Conservation (phyloP, 306 rosid genomes). For the Adenanthera pavonina region DNA sequence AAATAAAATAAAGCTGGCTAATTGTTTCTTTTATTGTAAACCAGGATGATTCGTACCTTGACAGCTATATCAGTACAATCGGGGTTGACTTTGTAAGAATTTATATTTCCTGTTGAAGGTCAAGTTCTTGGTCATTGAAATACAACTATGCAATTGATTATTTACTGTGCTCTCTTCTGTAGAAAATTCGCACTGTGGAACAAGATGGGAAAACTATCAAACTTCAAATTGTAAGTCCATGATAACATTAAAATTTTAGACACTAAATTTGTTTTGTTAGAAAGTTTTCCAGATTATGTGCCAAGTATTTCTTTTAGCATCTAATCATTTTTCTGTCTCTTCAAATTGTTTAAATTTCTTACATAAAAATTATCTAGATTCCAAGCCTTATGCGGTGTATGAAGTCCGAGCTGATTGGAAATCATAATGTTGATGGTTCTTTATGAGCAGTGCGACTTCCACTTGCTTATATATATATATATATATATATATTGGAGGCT, state of each 20-base stretch:
- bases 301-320: not conserved
- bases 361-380: not conserved
- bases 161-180: conserved; percentile 28
- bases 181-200: conserved; percentile 98
- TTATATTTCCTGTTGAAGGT: not conserved
- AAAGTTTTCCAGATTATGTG: not conserved
- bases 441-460: too few relatives aligned
- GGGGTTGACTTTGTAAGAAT: conserved; percentile 98
- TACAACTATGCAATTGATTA: conserved; percentile 28
- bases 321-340: conserved; percentile 9
- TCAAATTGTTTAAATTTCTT: conserved; percentile 5
- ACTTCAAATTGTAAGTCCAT: conserved; percentile 81
- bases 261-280: not conserved
- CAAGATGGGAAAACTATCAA: conserved; percentile 92
- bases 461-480: too few relatives aligned
- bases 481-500: too few relatives aligned
- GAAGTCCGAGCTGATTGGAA: too few relatives aligned
- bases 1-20: conserved; percentile 13
- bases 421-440: too few relatives aligned
- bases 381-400: too few relatives aligned
- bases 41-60: conserved; percentile 98
- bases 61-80: conserved; percentile 99
- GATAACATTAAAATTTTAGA: not conserved
- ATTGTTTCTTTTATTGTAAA: conserved; percentile 28
- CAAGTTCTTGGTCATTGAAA: conserved; percentile 4